Evolutionary conservation across 306 rosid genomes (phyloP).

Genomic region (Aeschynomene evenia): DNA sequence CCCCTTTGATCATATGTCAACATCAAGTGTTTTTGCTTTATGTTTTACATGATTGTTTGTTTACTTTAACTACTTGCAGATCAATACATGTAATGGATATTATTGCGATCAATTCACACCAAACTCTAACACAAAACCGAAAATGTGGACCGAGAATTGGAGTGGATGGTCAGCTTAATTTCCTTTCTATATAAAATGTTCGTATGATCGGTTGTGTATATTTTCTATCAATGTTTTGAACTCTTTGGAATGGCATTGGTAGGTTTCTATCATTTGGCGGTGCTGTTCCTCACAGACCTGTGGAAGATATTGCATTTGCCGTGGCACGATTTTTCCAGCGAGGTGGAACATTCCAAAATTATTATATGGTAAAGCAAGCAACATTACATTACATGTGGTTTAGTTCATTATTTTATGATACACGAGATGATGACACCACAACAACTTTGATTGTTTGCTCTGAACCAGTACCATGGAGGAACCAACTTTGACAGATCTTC

Average conservation of each 20-base stretch:
- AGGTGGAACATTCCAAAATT: conserved; percentile 96
- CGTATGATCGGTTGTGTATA: not conserved
- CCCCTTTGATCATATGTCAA: not conserved
- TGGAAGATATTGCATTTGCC: conserved; percentile 88
- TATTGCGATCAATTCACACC: conserved; percentile 94
- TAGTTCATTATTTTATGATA: not conserved
- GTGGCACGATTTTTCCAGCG: conserved; percentile 93
- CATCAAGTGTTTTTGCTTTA: not conserved
- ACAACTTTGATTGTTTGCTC: conserved; percentile 33
- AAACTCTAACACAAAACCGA: conserved; percentile 76
- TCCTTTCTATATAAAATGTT: conserved; percentile 12
- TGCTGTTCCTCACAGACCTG: conserved; percentile 75
- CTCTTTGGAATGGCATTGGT: conserved; percentile 27
- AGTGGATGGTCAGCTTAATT: conserved; percentile 82
- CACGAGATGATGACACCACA: conserved; percentile 19
- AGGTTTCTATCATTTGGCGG: conserved; percentile 94
- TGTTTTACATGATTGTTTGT: conserved; percentile 5
- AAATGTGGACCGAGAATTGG: conserved; percentile 98
- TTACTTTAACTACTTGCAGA: conserved; percentile 47
- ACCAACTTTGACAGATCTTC: conserved; percentile 84
- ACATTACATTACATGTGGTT: not conserved
- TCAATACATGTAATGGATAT: conserved; percentile 95
- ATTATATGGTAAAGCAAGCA: conserved; percentile 77
- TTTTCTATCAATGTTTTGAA: not conserved
- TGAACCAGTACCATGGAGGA: conserved; percentile 90